Base-by-base conservation (phyloP, 768 basidiomycete genomes). In the Inosperma sp. region DNA sequence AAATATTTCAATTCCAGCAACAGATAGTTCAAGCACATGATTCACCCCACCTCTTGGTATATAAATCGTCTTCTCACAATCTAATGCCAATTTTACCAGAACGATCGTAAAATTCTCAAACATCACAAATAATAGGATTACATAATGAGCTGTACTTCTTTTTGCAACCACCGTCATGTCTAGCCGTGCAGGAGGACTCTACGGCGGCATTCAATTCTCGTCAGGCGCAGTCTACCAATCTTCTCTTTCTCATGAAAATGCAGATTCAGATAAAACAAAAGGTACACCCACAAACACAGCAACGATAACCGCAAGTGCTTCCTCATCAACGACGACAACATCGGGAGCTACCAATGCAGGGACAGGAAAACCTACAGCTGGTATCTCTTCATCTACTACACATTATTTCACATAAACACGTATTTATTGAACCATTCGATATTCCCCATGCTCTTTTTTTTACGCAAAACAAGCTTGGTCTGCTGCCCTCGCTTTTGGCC, bases 191-290 rank as follows among this genome's bases (percentile, higher is more conserved):
- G 89, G 89, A 44, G 88, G 89, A 43, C 77, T 92, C 48, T 92
- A 91, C 59, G 88, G 89, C 39, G 89, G 89, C 62, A 87, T 91
- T 57, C 86, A 88, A 49, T 91, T 92, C 70, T 87, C 87, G 21
- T 81, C 84, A 49, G 74, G 78, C 34, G 77, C 83, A 52, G 74
- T 80, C 22, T 79, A 83, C 57, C 56, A 69, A 54, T 58, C 75
- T 41, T 54, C 67, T 42, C 57, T 69, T 41, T 49, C 62, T 33
- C 46, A 58, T 46, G 56, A 51, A 16, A 54, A 62, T 27, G 56
- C 35, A 56, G n/a, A 53, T 47, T 44, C 22, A 45, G 19, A 34
- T 31, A 55, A 63, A 33, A 29, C 57, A 23, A 50, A 51, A 45
- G 55, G 63, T 29, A 21, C 54, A 34, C 31, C 41, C 36, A 48